Evolutionary conservation across 2,329 filamentous ascomycete genomes (phyloP).

Genomic region (Botrytis sinoallii): DNA sequence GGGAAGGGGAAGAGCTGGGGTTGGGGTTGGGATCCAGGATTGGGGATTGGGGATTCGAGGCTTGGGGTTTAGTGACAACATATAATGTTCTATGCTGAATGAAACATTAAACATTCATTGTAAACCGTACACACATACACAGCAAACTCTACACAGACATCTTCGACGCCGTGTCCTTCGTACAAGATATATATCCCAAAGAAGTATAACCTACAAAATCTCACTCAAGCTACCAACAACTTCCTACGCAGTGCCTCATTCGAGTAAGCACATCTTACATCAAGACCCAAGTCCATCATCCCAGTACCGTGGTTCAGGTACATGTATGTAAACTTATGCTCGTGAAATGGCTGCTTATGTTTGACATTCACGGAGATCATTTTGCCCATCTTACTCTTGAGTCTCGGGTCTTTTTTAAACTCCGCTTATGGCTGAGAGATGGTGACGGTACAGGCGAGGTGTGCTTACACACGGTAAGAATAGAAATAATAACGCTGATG

Average conservation of each 20-base stretch:
- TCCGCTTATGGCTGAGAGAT: conserved; percentile 11
- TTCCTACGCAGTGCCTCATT: neutral
- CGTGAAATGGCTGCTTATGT: neutral
- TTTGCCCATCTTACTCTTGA: neutral
- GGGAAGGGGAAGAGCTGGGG: neutral
- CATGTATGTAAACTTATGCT: neutral
- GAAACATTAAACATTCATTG: neutral
- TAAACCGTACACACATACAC: neutral
- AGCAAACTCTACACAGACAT: neutral
- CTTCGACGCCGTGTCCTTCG: neutral
- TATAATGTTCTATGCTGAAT: neutral
- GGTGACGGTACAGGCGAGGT: neutral
- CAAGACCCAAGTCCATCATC: neutral
- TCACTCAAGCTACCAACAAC: neutral
- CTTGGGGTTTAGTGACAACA: neutral
- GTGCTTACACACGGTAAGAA: neutral
- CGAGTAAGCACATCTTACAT: neutral
- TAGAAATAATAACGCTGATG: neutral
- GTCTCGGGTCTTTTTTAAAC: no score
- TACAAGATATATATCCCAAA: neutral
- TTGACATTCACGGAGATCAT: neutral
- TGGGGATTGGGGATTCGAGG: neutral
- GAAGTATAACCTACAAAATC: neutral
- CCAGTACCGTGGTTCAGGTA: neutral
- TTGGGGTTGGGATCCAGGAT: neutral